Base-by-base conservation (phyloP, 306 rosid genomes). In the Castanea mollissima region DNA sequence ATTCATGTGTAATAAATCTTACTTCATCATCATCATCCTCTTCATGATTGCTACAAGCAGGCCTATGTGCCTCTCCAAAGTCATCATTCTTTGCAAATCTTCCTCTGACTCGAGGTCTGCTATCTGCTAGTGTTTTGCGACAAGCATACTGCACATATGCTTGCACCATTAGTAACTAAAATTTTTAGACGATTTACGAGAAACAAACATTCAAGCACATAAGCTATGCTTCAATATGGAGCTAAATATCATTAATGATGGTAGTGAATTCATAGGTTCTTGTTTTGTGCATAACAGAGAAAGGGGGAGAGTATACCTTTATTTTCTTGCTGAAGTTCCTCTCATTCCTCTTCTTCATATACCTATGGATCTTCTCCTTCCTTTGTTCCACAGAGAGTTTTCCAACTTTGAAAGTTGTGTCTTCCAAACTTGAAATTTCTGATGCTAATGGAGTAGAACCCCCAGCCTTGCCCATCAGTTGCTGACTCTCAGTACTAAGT, bases 281-380 rank as follows among this genome's bases (percentile, higher is more conserved):
- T 67, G 71, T 19, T 34, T 31, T 34, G 27, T 15, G 52, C 29
- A 1, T 68, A 35, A 34, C 10, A 11, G 4, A 67, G 32, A 56
- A 7, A 20, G 10, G 12, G 59, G 16, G 54, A 65, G 19, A 21
- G 6, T 34, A 58, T 73, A 95, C 99, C 99, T 95, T 95, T 80
- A 95, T 95, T 85, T 95, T 95, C 92, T 95, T 95, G 92, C 96
- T 95, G 94, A 93, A 95, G 77, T 95, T 95, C 79, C 99, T 90
- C 79, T 95, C 97, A 63, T 88, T 89, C 80, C 99, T 89, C 78
- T 95, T 95, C 92, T 93, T 95, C 97, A 93, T 86, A 89, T 93
- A 95, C 88, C 99, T 91, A 79, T 89, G 92, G 82, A 95, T 93
- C 91, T 93, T 95, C 77, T 95, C 98, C 80, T 88, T 93, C 87